Evolutionary conservation across 2,329 filamentous ascomycete species (phyloP), one percentile per base, ranked within the genome.

Genomic region (Leptographium wingfieldii): DNA sequence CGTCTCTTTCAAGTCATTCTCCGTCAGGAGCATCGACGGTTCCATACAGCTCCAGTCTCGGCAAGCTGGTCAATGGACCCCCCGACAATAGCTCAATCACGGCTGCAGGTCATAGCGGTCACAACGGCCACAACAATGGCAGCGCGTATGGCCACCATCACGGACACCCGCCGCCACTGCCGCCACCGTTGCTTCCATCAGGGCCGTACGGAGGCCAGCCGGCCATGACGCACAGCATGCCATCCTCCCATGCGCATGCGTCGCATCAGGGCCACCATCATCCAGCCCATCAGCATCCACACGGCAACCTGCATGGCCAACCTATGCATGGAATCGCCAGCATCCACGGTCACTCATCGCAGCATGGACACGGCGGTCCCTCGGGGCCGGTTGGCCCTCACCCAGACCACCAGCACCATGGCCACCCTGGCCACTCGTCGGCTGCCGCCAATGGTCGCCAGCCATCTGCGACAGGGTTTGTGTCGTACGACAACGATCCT

Each of bases 31-130:
- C 14, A 19, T 43, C 53, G 5, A 35, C 57, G 2, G 16, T 6
- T 7, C 29, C 58, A 1, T 59, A 49, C 14, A 43, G 40, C 11
- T 14, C 51, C 10, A 59, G n/a, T 43, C 53, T 59, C 19, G 54
- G 54, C 43, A 59, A 59, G 31, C 58, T 59, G 3, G 58, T 59
- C 54, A 49, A 53, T 31, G 33, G n/a, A 3, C 48, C 40, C 7
- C 56, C 40, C 14, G 35, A 51, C 31, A 49, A 51, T 31, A 35
- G 53, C 52, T 25, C 57, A 7, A 31, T 33, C 25, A 16, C n/a
- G 52, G 31, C 27, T 31, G 5, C 31, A n/a, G 54, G 25, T 11
- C 38, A 10, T 49, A n/a, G 46, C 25, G n/a, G n/a, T 31, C n/a
- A 10, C 31, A 35, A 16, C 40, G 38, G 55, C 6, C 19, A 48